These are phyloP conservation scores for Microbotryum saponariae DNA, from an alignment of 1,284 basidiomycete species.

Conservation along the genomic window DNA sequence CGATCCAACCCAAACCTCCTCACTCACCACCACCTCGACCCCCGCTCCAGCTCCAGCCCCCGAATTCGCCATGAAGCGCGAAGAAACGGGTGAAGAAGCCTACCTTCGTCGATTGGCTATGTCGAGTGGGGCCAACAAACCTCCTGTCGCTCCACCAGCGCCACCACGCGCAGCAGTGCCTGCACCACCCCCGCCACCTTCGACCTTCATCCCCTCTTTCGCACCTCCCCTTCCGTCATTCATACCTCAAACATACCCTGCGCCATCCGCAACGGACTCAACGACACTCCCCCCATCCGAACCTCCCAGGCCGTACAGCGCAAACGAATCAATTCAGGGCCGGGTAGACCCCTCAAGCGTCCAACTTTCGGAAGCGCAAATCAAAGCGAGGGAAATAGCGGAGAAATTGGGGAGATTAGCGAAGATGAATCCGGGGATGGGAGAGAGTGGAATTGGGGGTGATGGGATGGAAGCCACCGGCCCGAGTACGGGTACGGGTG, in stretches of 20 bases:
- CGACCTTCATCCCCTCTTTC: conserved; percentile 56
- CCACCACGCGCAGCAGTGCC: conserved; percentile 8
- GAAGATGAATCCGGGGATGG: conserved; percentile 3
- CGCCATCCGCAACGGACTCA: conserved; percentile 7
- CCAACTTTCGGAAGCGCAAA: conserved; percentile 25
- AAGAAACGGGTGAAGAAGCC: conserved; percentile 58
- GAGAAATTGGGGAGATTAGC: conserved; percentile 31
- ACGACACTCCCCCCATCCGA: conserved; percentile 4
- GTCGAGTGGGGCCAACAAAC: conserved; percentile 43
- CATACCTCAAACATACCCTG: conserved; percentile 10
- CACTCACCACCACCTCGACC: not conserved
- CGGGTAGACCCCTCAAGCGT: not conserved
- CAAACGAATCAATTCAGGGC: not conserved
- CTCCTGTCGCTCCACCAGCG: conserved; percentile 41
- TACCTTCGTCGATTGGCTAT: conserved; percentile 57
- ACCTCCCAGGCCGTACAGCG: not conserved
- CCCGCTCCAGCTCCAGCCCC: not conserved
- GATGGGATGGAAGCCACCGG: not conserved
- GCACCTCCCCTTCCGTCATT: conserved; percentile 67
- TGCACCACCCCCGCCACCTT: conserved; percentile 24
- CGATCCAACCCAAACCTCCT: not conserved
- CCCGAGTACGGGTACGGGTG: not conserved
- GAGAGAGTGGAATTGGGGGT: not conserved
- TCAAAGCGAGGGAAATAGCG: conserved; percentile 36
- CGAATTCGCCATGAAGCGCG: not conserved